Evolutionary conservation across 164 flowering plant genomes (phyloP), one percentile per base, ranked within the genome.

Genomic region (grape (Vitis vinifera)): DNA sequence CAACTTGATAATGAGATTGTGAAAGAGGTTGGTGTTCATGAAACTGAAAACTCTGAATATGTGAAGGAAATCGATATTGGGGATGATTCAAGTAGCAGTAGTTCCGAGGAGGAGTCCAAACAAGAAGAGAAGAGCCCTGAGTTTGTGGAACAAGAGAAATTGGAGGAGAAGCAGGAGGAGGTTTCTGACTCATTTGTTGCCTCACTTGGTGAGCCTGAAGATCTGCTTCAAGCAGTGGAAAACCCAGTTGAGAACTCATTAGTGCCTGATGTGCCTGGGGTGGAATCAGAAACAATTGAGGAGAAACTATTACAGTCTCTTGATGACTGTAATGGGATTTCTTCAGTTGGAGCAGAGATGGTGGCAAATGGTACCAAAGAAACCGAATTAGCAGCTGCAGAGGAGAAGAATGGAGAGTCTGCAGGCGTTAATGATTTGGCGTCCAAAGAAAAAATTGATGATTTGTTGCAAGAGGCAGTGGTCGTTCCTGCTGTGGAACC

Each of bases 181-280:
- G 62, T 60, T 53, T 1, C n/a, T 16, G 61, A 51, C 9, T 60
- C 72, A 9, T 23, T 19, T 47, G 56, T 55, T 55, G 75, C 31
- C 1, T 23, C 65, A 59, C 14, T 27, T 13, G 27, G 27, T 23
- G 71, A 61, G 57, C 14, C 56, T 19, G 59, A 55, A 50, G 63
- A 68, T 9, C 13, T 52, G 49, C 14, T 13, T 48, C 11, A 29
- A 44, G 44, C 9, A 30, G 52, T 51, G 4, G 23, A 53, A 1
- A 56, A n/a, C 29, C 9, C 23, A 37, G 71, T 62, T 15, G 76
- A 67, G 67, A 50, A 60, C 60, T 11, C 16, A 49, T 48, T 14
- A 30, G 64, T 17, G 12, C 16, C 56, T 48, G 62, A 71, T 53
- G 73, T 29, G 12, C 5, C n/a, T 59, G 51, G 13, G 48, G 13